A percentile compares a stretch with the other conserved stretches of the same genome.
Conservation (phyloP, 306 rosid genomes). For the Coriaria nepalensis region DNA sequence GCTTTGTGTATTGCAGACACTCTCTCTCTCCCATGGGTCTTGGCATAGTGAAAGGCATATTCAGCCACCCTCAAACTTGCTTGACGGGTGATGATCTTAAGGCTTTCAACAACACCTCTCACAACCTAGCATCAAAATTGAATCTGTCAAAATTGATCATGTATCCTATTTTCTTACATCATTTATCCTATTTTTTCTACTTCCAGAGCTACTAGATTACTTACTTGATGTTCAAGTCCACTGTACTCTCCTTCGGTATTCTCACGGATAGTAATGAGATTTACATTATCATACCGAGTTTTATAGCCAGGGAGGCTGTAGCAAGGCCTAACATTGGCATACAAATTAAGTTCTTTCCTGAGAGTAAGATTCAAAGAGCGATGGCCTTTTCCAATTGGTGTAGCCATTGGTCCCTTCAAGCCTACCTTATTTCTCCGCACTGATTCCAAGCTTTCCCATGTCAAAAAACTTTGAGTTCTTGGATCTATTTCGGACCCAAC, state of each 20-base stretch:
- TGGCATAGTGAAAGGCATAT: conserved; percentile 96
- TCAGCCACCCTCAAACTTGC: conserved; percentile 99
- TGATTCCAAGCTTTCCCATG: conserved; percentile 98
- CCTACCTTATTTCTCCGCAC: conserved; percentile 71
- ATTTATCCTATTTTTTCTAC: conserved; percentile 1
- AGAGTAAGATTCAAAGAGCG: conserved; percentile 95
- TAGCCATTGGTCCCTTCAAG: conserved; percentile 99
- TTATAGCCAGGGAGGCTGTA: conserved; percentile 90
- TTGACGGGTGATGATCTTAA: conserved; percentile 93
- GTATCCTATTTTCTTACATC: too few species aligned
- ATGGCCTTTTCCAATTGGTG: conserved; percentile 96
- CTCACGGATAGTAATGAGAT: conserved; percentile 94
- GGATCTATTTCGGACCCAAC: conserved; percentile 75
- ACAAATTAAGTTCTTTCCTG: conserved; percentile 88
- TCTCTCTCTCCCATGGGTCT: conserved; percentile 83
- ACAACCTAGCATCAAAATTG: conserved; percentile 56
- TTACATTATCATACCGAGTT: conserved; percentile 78
- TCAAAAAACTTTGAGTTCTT: conserved; percentile 79
- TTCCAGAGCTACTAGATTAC: conserved; percentile 4
- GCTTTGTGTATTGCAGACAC: conserved; percentile 99
- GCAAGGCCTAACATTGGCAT: conserved; percentile 97
- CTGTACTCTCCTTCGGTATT: conserved; percentile 96
- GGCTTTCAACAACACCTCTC: conserved; percentile 97
- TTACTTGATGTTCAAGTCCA: conserved; percentile 99
- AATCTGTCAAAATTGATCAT: conserved; percentile 12